Evolutionary conservation across 163 green algal genomes (phyloP).

Genomic region (Chlorella variabilis): DNA sequence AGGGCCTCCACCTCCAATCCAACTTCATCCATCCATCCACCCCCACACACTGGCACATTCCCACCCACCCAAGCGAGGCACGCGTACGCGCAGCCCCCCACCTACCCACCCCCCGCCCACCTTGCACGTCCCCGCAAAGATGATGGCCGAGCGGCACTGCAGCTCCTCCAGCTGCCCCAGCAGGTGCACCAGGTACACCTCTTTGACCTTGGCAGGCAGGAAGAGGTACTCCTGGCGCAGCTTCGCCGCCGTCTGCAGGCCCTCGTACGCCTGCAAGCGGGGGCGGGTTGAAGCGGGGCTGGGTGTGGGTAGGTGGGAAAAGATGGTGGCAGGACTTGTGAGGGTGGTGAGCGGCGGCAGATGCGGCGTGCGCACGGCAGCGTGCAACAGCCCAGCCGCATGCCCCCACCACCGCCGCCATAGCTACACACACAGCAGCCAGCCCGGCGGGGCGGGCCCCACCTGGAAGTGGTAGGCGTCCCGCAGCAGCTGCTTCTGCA

Average conservation of each 20-base stretch:
- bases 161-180: conserved; percentile 64
- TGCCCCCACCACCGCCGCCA: no score
- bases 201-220: conserved; percentile 89
- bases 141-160: conserved; percentile 77
- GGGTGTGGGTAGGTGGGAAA: no score
- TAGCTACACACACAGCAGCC: background rate
- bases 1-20: no score
- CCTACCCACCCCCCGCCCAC: conserved; percentile 26
- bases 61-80: no score
- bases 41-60: no score
- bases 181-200: conserved; percentile 92
- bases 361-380: no score
- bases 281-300: background rate
- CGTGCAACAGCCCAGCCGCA: no score
- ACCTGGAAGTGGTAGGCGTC: conserved; percentile 67
- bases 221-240: conserved; percentile 92
- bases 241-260: conserved; percentile 76
- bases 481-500: conserved; percentile 68
- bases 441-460: background rate
- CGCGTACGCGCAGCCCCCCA: no score
- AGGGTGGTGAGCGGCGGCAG: no score
- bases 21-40: no score
- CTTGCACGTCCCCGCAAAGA: conserved; percentile 86
- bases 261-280: conserved; percentile 72
- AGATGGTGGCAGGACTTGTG: no score